Base-by-base conservation (phyloP, 1,139 yeast species). In the Waltiozyma sp. region DNA sequence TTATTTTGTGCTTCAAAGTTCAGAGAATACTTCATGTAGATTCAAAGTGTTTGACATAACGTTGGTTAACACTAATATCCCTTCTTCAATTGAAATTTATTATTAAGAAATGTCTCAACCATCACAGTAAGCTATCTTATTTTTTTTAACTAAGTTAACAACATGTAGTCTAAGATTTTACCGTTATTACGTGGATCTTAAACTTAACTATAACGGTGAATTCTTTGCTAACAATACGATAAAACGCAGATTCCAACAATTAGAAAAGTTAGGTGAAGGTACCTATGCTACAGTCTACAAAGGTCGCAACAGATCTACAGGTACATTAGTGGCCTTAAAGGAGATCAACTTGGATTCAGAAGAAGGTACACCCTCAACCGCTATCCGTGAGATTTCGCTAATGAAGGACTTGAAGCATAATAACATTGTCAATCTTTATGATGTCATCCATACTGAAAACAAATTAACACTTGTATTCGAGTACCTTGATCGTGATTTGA, bases 361-460 rank as follows among this genome's bases (percentile, higher is more conserved):
- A 58, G 99, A 91, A 63, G 98, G 98, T 13, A 91, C 97, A 0
- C 98, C 98, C 2, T 88, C 96, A 1, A 91, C 98, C 0, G 98
- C 98, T 9, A 91, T 91, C 51, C 73, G 98, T 54, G 98, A 91
- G 63, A 91, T 91, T 47, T 91, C 97, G 9, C 69, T 91, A 49
- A 87, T 91, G 96, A 91, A 91, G 63, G 98, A 91, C 62, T 72
- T 91, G 53, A 89, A 87, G 60, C 95, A 89, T 62, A 95, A 88
- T 51, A 91, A 91, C 62, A 88, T 91, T 49, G 95, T 91, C 38
- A 80, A 96, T 18, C 69, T 91, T 40, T 88, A 88, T 64, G 97
- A 91, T 62, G 97, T 91, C 31, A 88, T 91, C 49, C 98, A 91
- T 62, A 88, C 97, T 0, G 98, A 91, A 58, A 91, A 91, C 68